phyloP scores from a whole-genome alignment of 495 filamentous ascomycete species.

The Podospora pseudoanserina region DNA sequence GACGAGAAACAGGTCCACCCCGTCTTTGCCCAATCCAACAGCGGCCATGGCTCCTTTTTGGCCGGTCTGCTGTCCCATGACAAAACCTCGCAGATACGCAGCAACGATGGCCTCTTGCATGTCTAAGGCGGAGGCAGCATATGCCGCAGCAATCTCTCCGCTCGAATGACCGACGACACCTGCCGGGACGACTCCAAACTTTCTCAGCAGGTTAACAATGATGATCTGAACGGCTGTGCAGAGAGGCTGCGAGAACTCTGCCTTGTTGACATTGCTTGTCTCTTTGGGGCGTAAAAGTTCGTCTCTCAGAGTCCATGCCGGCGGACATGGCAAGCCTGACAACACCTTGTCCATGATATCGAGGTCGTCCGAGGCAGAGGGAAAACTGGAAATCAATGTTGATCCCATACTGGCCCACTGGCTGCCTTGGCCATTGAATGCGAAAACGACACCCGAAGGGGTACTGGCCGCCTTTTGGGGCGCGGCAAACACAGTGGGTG shows the following conservation, averaged over 20 bases:
- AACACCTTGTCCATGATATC: constrained; percentile 10
- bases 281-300: constrained; percentile 2
- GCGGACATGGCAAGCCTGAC: constrained; percentile 15
- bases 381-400: constrained; percentile 13
- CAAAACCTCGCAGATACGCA: constrained; percentile 9
- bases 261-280: constrained; percentile 28
- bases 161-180: constrained; percentile 58
- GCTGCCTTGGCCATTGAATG: constrained; percentile 24
- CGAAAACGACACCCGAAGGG: constrained; percentile 11
- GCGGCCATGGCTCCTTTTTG: constrained; percentile 44
- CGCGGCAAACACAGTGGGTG: neutral
- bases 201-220: constrained; percentile 44
- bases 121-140: constrained; percentile 38
- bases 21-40: constrained; percentile 37
- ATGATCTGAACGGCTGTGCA: constrained; percentile 48
- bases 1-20: constrained; percentile 10
- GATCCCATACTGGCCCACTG: constrained; percentile 24
- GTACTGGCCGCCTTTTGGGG: neutral
- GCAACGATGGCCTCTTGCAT: constrained; percentile 13
- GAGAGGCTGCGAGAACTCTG: constrained; percentile 45
- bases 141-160: constrained; percentile 57
- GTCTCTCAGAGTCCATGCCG: constrained; percentile 1
- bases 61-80: constrained; percentile 13
- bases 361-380: neutral
- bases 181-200: constrained; percentile 37